phyloP scores from a whole-genome alignment of 257 asterid genomes.

The Euphrasia confusa region DNA sequence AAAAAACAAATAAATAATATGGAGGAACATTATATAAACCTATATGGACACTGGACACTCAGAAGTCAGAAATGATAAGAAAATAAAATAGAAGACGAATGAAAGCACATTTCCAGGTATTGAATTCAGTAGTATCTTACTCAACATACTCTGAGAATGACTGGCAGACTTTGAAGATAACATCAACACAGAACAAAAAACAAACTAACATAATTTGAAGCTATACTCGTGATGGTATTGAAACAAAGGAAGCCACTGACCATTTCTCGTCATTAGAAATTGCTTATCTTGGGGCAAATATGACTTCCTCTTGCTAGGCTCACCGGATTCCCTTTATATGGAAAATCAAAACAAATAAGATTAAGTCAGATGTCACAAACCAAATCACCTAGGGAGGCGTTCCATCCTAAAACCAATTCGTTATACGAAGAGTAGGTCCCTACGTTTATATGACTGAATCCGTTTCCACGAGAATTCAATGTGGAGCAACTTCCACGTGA shows the following conservation, averaged over 20 bases:
- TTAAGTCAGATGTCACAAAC: conserved; percentile 13
- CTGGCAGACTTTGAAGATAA: conserved; percentile 1
- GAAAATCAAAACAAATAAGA: conserved; percentile 12
- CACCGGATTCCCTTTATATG: conserved; percentile 86
- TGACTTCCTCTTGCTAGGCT: conserved; percentile 91
- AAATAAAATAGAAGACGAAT: not conserved
- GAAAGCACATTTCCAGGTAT: not conserved
- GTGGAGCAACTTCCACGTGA: too few species aligned
- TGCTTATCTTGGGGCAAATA: conserved; percentile 89
- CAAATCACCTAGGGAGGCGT: not conserved
- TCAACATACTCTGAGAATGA: not conserved
- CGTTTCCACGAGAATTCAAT: too few species aligned
- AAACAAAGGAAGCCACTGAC: conserved; percentile 37
- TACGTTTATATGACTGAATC: too few species aligned
- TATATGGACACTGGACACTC: not conserved
- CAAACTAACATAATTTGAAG: not conserved
- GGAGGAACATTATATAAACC: not conserved
- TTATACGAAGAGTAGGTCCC: too few species aligned
- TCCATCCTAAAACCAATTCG: too few species aligned
- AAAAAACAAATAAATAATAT: conserved; percentile 2
- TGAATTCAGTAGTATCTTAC: conserved; percentile 3
- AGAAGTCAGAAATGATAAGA: not conserved
- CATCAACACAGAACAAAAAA: not conserved
- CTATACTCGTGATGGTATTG: conserved; percentile 3
- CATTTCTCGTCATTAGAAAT: conserved; percentile 88